phyloP scores from a whole-genome alignment of 2,329 filamentous ascomycete species.

The Calonectria pauciramosa region DNA sequence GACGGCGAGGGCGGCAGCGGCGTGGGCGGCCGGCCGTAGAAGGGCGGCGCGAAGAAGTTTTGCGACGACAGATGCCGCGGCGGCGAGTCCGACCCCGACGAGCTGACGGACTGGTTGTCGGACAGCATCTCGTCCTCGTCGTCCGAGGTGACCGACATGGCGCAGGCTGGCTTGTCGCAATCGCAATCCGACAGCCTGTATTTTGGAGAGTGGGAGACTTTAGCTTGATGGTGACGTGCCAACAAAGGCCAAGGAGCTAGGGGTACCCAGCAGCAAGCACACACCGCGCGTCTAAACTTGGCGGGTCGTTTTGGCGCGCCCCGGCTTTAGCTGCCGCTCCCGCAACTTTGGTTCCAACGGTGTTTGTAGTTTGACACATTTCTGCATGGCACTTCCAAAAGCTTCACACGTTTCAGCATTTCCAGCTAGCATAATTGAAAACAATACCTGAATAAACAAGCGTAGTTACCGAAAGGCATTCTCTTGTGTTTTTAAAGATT shows the following conservation, averaged over 20 bases:
- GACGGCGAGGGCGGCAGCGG: conserved; percentile 94
- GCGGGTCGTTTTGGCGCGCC: conserved; percentile 27
- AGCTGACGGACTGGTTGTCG: conserved; percentile 50
- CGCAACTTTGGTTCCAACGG: conserved; percentile 27
- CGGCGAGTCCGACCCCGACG: conserved; percentile 53
- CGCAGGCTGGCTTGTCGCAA: not conserved
- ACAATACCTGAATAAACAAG: too few species aligned
- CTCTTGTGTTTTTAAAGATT: not conserved
- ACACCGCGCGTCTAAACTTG: conserved; percentile 24
- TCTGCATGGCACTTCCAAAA: not conserved
- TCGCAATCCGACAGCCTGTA: too few species aligned
- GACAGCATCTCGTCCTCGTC: conserved; percentile 55
- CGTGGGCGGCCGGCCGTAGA: conserved; percentile 97
- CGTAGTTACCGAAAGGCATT: too few species aligned
- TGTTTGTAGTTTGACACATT: not conserved
- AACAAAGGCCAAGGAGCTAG: conserved; percentile 12
- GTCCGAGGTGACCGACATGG: conserved; percentile 53
- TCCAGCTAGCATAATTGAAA: too few species aligned
- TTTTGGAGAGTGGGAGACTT: not conserved
- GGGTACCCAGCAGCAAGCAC: not conserved
- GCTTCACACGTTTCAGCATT: too few species aligned
- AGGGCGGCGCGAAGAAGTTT: conserved; percentile 81
- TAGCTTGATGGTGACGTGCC: not conserved
- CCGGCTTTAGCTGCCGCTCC: conserved; percentile 13
- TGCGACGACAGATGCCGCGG: conserved; percentile 61